Base-by-base conservation (phyloP, 768 basidiomycete species). In the Leccinum subtestaceum region DNA sequence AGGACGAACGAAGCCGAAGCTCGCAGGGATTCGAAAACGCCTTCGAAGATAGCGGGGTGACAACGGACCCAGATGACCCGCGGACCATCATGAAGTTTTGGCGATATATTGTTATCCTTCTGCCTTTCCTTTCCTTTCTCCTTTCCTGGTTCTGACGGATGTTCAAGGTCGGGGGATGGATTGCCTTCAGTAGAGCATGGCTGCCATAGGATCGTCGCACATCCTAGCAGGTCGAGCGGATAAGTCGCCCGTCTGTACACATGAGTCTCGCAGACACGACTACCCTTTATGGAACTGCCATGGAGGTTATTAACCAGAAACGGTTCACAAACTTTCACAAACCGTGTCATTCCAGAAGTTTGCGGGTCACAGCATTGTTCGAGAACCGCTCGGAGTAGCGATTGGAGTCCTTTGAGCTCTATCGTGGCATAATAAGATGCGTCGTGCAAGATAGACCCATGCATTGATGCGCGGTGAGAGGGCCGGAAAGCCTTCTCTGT, bases 401-500 rank as follows among this genome's bases (percentile, higher is more conserved):
- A 64, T 66, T 88, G 80, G 2, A 81, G 77, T 2, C 91, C 93
- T 53, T 79, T 81, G 6, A 98, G 69, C 70, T 95, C 90, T 29
- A 95, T 79, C 2, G 87, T 77, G 0, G 86, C 84, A 63, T 80
- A 84, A 72, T 98, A 98, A 2, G 93, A 95, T 0, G 91, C 89
- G 66, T 99, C 96, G 57, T 95, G 93, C 1, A 96, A 72, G 55
- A 97, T 94, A 1, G 88, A 87, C 5, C 87, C 91, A 61, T 93
- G 91, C 10, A 88, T 72, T 1, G 93, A 84, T 3, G 97, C 95
- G 31, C 96, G 84, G 73, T 97, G 89, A 1, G 95, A 95, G 0
- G 96, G 88, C 19, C 97, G 84, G 70, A 89, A 96, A 0, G 93
- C 81, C 68, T 98, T 99, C 68, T 95, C 92, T 0, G 95, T 95